Percentiles rank a stretch among this genome's conserved stretches.
Conservation (phyloP, 2,329 filamentous ascomycete species). For the Cyphellophora attinorum region DNA sequence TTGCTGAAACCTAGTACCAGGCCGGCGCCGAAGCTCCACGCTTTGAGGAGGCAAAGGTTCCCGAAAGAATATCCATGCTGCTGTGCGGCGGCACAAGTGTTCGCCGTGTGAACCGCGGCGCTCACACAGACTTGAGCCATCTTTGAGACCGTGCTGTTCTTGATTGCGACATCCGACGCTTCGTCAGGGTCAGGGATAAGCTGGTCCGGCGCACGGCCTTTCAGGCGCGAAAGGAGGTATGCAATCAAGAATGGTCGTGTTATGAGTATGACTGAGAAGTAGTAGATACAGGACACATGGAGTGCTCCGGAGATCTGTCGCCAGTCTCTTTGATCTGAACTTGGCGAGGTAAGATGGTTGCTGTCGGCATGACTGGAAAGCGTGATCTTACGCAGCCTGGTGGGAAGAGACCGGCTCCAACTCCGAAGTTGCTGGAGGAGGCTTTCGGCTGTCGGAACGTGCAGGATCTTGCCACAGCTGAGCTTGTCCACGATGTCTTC, state of each 20-base stretch:
- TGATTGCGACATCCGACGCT: background rate
- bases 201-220: slow-evolving; percentile 1
- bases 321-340: background rate
- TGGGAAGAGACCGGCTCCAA: slow-evolving; percentile 39
- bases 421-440: slow-evolving; percentile 33
- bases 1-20: slow-evolving; percentile 48
- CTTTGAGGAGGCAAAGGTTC: slow-evolving; percentile 51
- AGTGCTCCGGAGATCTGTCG: slow-evolving; percentile 37
- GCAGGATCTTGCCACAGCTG: slow-evolving; percentile 29
- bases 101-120: slow-evolving; percentile 45
- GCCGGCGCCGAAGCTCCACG: slow-evolving; percentile 47
- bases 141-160: slow-evolving; percentile 8
- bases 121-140: slow-evolving; percentile 47
- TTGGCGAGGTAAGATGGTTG: background rate
- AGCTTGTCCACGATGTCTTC: slow-evolving; percentile 35
- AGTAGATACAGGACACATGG: slow-evolving; percentile 49
- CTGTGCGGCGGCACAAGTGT: slow-evolving; percentile 33
- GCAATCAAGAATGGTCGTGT: slow-evolving; percentile 48
- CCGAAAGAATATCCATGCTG: slow-evolving; percentile 9
- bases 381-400: background rate
- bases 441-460: slow-evolving; percentile 26
- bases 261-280: slow-evolving; percentile 49
- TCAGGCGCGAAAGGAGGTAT: slow-evolving; percentile 27
- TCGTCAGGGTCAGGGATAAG: background rate
- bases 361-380: background rate